Base-by-base conservation (phyloP, 805 yeast genomes). In the Ogataea degrootiae region DNA sequence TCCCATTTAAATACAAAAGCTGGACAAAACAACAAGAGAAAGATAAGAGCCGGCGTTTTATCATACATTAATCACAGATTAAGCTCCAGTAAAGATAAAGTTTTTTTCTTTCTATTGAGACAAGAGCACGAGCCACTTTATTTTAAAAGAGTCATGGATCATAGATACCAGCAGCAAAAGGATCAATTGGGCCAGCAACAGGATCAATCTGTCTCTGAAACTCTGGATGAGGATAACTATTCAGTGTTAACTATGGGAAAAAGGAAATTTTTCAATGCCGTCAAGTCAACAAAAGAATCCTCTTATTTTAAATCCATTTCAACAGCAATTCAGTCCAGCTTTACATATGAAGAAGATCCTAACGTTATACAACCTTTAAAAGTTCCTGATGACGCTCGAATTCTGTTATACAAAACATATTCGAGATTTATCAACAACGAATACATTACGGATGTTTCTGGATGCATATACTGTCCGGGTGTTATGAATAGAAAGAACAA, bases 391-490 rank as follows among this genome's bases (percentile, higher is more conserved):
- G 83, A 84, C 53, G 81, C 89, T 31, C 67, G 75, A 16, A 73
- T 88, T n/a, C 63, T 79, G 2, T 65, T 84, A 37, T 82, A 78
- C 54, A 85, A 84, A 21, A 74, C 83, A 4, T 83, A 74, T 61
- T 72, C 82, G 0, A 65, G 78, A 6, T 57, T 51, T 17, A 61
- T 57, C 11, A 63, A 61, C 15, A 58, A 58, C 7, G 72, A 70
- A 44, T 79, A 71, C 52, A 76, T 76, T 37, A 77, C 85, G 2
- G 80, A 80, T 34, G 79, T 91, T 3, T 74, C 87, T 39, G 96
- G 97, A 6, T 79, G 86, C 76, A 68, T 85, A 26, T 75, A 59
- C 45, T 73, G 86, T 38, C 88, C 90, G 0, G 95, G 95, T 1
- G 70, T 76, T 8, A 76, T 81, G 72, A 76, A 78, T 31, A 71